A percentile compares a stretch with the other conserved stretches of the same genome.
Conservation (phyloP, 371 early-diverging fungal species). For the Caulochytrium protostelioides region DNA sequence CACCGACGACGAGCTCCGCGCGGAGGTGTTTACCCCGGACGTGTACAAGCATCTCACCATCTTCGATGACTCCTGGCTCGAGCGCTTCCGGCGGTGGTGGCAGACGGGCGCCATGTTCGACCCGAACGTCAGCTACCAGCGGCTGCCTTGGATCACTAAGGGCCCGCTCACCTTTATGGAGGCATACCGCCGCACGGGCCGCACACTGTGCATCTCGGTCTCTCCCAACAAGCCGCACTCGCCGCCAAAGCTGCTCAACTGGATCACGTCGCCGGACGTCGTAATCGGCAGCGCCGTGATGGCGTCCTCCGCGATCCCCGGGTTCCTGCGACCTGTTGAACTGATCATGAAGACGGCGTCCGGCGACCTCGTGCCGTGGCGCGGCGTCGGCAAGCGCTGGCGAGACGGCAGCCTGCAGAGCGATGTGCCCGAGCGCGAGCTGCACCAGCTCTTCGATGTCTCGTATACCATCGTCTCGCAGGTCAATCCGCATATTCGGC, state of each 20-base stretch:
- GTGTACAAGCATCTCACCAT: slow-evolving; percentile 6
- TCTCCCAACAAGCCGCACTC: slow-evolving; percentile 52
- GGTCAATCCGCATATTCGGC: slow-evolving; percentile 71
- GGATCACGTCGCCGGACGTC: slow-evolving; percentile 69
- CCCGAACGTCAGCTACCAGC: slow-evolving; percentile 7
- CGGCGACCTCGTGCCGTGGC: slow-evolving; percentile 46
- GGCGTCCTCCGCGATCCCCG: slow-evolving; percentile 50
- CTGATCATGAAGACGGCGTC: slow-evolving; percentile 47
- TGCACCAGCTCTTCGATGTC: slow-evolving; percentile 60
- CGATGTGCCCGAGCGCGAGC: slow-evolving; percentile 43
- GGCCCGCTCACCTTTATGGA: slow-evolving; percentile 17
- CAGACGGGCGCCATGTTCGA: slow-evolving; percentile 19
- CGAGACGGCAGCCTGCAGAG: slow-evolving; percentile 69
- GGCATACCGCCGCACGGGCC: slow-evolving; percentile 66
- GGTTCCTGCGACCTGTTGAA: slow-evolving; percentile 56
- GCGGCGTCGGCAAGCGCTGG: slow-evolving; percentile 49
- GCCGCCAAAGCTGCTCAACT: slow-evolving; percentile 62
- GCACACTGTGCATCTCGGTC: slow-evolving; percentile 70
- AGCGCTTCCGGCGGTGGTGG: slow-evolving; percentile 8
- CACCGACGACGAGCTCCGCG: slow-evolving; percentile 20
- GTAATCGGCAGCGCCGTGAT: slow-evolving; percentile 67
- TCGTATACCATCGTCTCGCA: slow-evolving; percentile 72
- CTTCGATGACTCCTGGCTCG: slow-evolving; percentile 5
- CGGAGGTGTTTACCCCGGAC: slow-evolving; percentile 9
- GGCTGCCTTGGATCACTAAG: slow-evolving; percentile 7